Evolutionary conservation across 2,329 filamentous ascomycete genomes (phyloP), one percentile per base, ranked within the genome.

Genomic region (Xylariaceae sp.): DNA sequence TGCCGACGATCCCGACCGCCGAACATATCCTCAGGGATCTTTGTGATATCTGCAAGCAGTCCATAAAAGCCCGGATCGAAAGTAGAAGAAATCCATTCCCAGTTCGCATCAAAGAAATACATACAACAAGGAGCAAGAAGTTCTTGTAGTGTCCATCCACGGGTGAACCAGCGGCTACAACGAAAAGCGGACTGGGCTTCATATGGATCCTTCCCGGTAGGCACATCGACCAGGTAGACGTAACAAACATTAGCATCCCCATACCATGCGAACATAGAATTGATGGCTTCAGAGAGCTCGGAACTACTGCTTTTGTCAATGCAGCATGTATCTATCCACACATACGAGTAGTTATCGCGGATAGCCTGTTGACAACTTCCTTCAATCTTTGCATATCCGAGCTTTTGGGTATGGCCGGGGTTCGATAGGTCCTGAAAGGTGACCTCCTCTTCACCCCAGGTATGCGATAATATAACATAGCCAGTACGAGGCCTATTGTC

Each of bases 401-500:
- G 44, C 18, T 45, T 52, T 7, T 41, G 2, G 9, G 16, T 44
- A n/a, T 45, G 44, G 10, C n/a, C 40, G 18, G 41, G 5, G 5
- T 32, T 26, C 12, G 20, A 20, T 19, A 52, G 26, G 19, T 49
- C 54, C 20, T 57, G 20, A 20, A 50, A 57, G n/a, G 20, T 40
- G 44, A 52, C 44, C 23, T 56, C 54, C 3, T 49, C 49, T 3
- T 49, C 41, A 4, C 44, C 49, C 54, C 49, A 56, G 9, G 48
- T 52, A 40, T 56, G 54, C 1, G 54, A 52, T 7, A 57, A 44
- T 20, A 60, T 60, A n/a, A 48, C 50, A 21, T 57, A 60, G 10
- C 1, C n/a, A n/a, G n/a, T n/a, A n/a, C n/a, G n/a, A 20, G 20
- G 26, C 26, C 44, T 21, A 21, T 7, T 9, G 4, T 44, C 16